Evolutionary conservation across 2,329 filamentous ascomycete species (phyloP), one percentile per base, ranked within the genome.

Genomic region (Uncinocarpus reesii): DNA sequence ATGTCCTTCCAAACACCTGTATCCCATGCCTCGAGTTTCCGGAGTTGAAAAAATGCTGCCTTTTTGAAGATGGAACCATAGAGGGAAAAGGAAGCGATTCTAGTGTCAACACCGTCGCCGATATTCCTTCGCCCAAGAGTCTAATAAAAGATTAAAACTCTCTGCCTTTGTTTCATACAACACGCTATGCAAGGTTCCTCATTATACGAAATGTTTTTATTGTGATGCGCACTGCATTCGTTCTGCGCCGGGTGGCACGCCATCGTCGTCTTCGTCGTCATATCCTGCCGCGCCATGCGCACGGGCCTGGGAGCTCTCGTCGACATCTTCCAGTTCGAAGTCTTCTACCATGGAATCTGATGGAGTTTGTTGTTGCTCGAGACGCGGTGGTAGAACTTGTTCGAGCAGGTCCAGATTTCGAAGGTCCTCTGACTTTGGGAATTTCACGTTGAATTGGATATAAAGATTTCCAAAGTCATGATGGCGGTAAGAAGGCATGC

Each of bases 381-480:
- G 66, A 50, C 80, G 83, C 1, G 84, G 70, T 1, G 90, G 90
- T n/a, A 98, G 79, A 48, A 95, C 81, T 58, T 81, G 77, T 63
- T 92, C 88, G 32, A 98, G 81, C 10, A 82, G 75, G 49, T 86
- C 79, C 58, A 94, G 84, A 53, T 86, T 83, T 50, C 80, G 75
- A 13, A 80, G 72, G 31, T 78, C 65, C 63, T 79, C 74, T 72
- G 81, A 83, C 62, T 86, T 83, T 42, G 92, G 92, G 78, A 98
- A 96, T 72, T 94, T 95, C 71, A 98, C 88, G 62, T 86, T 83
- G 73, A 98, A 98, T 65, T 94, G 87, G 62, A 98, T 88, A 74
- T 92, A 98, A 59, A 98, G 76, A 72, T 98, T 95, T 62, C 92
- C 92, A 63, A 79, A 81, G 69, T 96, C 86, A 75, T 98, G 92